Evolutionary conservation across 345 rosid genomes (phyloP), one percentile per base, ranked within the genome.

Genomic region (Lumnitzera littorea): DNA sequence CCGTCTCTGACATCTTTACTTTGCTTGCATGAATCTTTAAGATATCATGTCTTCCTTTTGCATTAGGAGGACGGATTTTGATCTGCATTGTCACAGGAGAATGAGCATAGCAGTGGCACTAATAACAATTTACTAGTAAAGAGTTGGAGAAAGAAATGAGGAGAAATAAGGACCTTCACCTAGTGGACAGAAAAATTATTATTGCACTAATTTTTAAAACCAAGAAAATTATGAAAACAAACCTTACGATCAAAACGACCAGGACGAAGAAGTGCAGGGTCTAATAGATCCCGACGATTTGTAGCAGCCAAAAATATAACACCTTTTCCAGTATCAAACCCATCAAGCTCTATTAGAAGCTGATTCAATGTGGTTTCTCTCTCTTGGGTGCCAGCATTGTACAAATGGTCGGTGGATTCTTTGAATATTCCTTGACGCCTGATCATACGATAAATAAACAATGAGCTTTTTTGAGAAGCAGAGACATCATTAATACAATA

Each of bases 181-280:
- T 9, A 36, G 43, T 36, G 11, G 43, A 36, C 5, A 36, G 43
- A 36, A 5, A 1, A 36, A 36, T 36, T 4, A 1, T 5, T 36
- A 36, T 7, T 10, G 11, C 11, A 48, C 54, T 53, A 48, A 55
- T 52, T 41, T 51, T 13, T 10, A 50, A 13, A 53, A 52, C 56
- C 24, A 50, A 62, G 58, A 53, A 43, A 62, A 58, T 27, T 55
- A 74, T 47, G 57, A 43, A 61, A 73, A 62, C 81, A 56, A 67
- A 91, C 98, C 98, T 91, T 91, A 62, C 98, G 84, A 78, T 91
- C 98, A 79, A 91, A 91, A 67, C 96, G 91, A 62, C 98, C 98
- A 12, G 96, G 96, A 64, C 96, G 85, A 63, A 91, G 87, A 75
- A 91, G 96, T 55, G 98, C 96, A 65, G 96, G 98, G 73, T 91